phyloP scores from a whole-genome alignment of 805 yeast species.

The Nakazawaea pomicola region DNA sequence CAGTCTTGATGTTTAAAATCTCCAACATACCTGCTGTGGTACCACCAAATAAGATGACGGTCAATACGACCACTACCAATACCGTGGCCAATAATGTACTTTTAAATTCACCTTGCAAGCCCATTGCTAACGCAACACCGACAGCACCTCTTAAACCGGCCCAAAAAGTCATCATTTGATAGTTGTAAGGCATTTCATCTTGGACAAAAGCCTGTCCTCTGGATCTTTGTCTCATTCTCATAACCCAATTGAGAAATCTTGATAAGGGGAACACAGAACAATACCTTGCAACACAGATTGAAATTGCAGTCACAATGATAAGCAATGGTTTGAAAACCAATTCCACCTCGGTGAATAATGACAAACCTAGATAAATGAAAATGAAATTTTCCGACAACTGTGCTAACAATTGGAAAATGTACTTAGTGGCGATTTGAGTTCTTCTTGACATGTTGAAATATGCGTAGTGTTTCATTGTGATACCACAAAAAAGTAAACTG shows the following conservation, averaged over 20 bases:
- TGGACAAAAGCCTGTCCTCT: constrained; percentile 42
- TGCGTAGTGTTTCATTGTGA: constrained; percentile 94
- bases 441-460: constrained; percentile 96
- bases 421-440: constrained; percentile 94
- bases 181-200: constrained; percentile 90
- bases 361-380: constrained; percentile 89
- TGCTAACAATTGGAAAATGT: constrained; percentile 89
- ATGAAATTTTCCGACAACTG: constrained; percentile 95
- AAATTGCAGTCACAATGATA: constrained; percentile 83
- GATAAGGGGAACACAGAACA: constrained; percentile 96
- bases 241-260: constrained; percentile 73
- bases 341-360: constrained; percentile 93
- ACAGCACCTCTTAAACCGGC: constrained; percentile 99
- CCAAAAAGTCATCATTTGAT: constrained; percentile 99
- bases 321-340: constrained; percentile 90
- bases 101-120: constrained; percentile 90
- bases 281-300: constrained; percentile 95
- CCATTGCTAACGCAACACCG: constrained; percentile 98
- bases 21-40: constrained; percentile 98
- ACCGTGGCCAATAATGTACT: constrained; percentile 90
- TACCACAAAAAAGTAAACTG: constrained; percentile 91
- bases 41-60: constrained; percentile 96
- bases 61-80: constrained; percentile 90
- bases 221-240: constrained; percentile 53
- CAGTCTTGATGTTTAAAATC: constrained; percentile 86